phyloP scores from a whole-genome alignment of 257 asterid species.

The Fraxinus anomala region DNA sequence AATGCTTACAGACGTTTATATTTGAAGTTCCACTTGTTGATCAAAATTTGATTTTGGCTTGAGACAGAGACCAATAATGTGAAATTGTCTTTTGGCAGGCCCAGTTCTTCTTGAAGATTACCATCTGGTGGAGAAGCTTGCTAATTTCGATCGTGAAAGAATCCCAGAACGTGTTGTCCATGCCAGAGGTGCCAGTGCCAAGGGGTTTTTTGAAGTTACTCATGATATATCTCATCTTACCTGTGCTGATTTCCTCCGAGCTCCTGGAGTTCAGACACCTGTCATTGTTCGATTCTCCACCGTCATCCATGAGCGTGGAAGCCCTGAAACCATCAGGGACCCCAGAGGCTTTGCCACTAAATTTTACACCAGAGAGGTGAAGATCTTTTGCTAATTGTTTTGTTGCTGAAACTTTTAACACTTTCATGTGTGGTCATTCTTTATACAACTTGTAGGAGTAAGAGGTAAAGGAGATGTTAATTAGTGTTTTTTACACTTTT shows the following conservation, averaged over 20 bases:
- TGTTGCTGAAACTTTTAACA: not conserved
- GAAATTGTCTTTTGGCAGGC: constrained; percentile 38
- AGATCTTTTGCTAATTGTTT: not conserved
- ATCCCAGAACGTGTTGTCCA: constrained; percentile 96
- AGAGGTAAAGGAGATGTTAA: no score
- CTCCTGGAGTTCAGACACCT: constrained; percentile 97
- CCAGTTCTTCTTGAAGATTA: constrained; percentile 94
- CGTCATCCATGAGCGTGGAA: constrained; percentile 95
- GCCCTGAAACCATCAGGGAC: constrained; percentile 95
- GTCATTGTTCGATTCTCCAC: constrained; percentile 92
- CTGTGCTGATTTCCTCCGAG: constrained; percentile 94
- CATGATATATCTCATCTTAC: constrained; percentile 83
- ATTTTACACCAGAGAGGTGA: constrained; percentile 63
- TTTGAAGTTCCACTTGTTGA: not conserved
- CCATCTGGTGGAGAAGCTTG: constrained; percentile 85
- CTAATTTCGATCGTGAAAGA: constrained; percentile 86
- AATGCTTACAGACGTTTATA: not conserved
- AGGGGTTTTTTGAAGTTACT: constrained; percentile 96
- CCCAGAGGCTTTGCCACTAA: constrained; percentile 82
- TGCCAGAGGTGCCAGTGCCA: constrained; percentile 97
- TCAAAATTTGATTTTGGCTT: not conserved
- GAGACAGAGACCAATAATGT: constrained; percentile 17
- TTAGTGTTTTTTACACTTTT: no score
- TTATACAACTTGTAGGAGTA: no score
- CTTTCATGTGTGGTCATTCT: no score